These are phyloP conservation scores for Mycosphaerella sp. DNA, from an alignment of 2,329 filamentous ascomycete genomes.

Conservation along the genomic window DNA sequence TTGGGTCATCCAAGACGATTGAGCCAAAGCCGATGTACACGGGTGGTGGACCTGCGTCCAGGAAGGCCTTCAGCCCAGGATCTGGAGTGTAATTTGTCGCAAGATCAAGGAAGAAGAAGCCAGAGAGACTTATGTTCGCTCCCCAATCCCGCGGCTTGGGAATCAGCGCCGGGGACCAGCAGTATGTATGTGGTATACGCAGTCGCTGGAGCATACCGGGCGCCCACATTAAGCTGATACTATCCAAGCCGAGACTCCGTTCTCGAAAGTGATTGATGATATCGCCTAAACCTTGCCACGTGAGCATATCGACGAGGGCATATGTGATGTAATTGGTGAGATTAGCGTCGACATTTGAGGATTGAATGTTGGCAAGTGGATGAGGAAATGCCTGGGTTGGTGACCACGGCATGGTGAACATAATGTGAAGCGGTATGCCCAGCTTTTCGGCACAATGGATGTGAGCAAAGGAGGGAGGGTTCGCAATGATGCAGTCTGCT, in stretches of 20 bases:
- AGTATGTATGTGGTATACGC: slow-evolving; percentile 79
- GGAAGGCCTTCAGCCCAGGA: slow-evolving; percentile 58
- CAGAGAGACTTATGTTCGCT: slow-evolving; percentile 62
- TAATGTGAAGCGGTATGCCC: slow-evolving; percentile 70
- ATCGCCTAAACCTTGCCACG: slow-evolving; percentile 87
- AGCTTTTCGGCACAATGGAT: slow-evolving; percentile 69
- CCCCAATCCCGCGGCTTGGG: slow-evolving; percentile 73
- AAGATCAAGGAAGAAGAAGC: slow-evolving; percentile 68
- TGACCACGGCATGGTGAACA: slow-evolving; percentile 96
- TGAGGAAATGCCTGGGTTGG: slow-evolving; percentile 81
- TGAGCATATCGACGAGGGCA: slow-evolving; percentile 80
- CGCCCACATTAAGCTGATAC: slow-evolving; percentile 73
- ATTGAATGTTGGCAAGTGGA: slow-evolving; percentile 74
- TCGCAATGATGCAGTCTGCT: slow-evolving; percentile 73
- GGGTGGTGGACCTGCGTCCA: slow-evolving; percentile 62
- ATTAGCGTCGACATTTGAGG: slow-evolving; percentile 66
- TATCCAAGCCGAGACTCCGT: slow-evolving; percentile 65
- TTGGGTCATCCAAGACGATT: slow-evolving; percentile 72
- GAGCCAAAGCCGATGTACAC: slow-evolving; percentile 80
- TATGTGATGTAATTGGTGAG: slow-evolving; percentile 80
- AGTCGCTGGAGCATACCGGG: slow-evolving; percentile 72
- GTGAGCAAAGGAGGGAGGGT: slow-evolving; percentile 70
- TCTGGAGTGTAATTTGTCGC: slow-evolving; percentile 61
- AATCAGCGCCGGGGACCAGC: slow-evolving; percentile 80
- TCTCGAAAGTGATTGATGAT: slow-evolving; percentile 83